These are phyloP conservation scores for Colletotrichum incanum DNA, from an alignment of 2,329 filamentous ascomycete genomes.

Conservation along the genomic window DNA sequence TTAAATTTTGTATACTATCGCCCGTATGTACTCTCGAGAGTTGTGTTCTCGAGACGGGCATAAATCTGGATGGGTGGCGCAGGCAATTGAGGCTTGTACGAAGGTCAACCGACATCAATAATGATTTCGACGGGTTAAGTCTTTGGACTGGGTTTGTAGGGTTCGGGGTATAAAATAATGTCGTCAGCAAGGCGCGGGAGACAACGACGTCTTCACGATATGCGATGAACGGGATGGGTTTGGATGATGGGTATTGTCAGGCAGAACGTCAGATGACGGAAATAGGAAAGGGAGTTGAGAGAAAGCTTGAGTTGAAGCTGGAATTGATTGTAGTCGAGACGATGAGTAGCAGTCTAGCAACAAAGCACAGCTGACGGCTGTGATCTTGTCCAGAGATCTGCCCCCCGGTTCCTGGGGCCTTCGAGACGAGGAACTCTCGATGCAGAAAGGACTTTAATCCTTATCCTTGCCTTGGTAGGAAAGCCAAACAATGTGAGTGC, in stretches of 20 bases:
- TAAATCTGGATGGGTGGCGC: slow-evolving; percentile 70
- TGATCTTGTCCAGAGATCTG: slow-evolving; percentile 45
- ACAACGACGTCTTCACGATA: slow-evolving; percentile 37
- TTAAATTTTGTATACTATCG: slow-evolving; percentile 70
- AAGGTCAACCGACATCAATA: slow-evolving; percentile 74
- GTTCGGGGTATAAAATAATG: slow-evolving; percentile 19
- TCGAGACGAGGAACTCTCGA: slow-evolving; percentile 37
- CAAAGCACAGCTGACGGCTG: slow-evolving; percentile 40
- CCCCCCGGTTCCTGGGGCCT: slow-evolving; percentile 43
- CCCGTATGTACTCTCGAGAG: slow-evolving; percentile 70
- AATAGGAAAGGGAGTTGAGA: background rate
- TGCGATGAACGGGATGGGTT: slow-evolving; percentile 18
- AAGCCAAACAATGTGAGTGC: slow-evolving; percentile 31
- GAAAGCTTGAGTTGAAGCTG: slow-evolving; percentile 14
- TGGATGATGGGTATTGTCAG: slow-evolving; percentile 18
- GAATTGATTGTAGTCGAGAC: slow-evolving; percentile 31
- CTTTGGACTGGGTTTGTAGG: slow-evolving; percentile 40
- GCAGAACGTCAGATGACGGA: slow-evolving; percentile 27
- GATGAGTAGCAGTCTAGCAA: slow-evolving; percentile 44
- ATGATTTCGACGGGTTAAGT: slow-evolving; percentile 51
- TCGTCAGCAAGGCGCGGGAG: slow-evolving; percentile 34
- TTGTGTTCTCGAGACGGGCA: slow-evolving; percentile 70
- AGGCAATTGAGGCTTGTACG: slow-evolving; percentile 70
- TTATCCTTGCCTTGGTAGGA: slow-evolving; percentile 36
- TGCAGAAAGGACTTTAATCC: slow-evolving; percentile 36